These are phyloP conservation scores for Nemania sp. DNA, from an alignment of 2,329 filamentous ascomycete genomes.

Conservation along the genomic window DNA sequence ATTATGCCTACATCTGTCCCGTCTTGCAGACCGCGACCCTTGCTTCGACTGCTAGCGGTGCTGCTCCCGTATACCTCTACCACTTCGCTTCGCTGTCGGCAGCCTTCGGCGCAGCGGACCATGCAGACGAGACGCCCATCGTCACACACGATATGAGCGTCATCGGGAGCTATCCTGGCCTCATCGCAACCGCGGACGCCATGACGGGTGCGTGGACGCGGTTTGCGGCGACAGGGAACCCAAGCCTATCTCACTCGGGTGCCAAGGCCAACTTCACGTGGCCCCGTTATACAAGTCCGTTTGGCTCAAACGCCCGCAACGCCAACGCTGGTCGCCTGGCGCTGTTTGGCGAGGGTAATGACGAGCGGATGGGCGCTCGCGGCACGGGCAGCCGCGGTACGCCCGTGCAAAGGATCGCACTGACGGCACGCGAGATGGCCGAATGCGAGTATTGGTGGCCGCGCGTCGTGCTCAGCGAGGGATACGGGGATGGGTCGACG, in stretches of 20 bases:
- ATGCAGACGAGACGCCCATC: constrained; percentile 51
- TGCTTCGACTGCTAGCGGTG: constrained; percentile 38
- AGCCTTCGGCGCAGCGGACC: constrained; percentile 48
- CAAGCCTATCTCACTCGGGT: constrained; percentile 27
- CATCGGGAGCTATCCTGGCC: constrained; percentile 44
- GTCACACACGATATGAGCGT: constrained; percentile 49
- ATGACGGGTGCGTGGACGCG: constrained; percentile 52
- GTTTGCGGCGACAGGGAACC: constrained; percentile 42
- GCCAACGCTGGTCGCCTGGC: constrained; percentile 45
- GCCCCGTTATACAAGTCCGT: constrained; percentile 51
- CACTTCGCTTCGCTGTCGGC: constrained; percentile 58
- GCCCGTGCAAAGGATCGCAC: constrained; percentile 48
- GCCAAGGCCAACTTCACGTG: constrained; percentile 39
- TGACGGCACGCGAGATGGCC: constrained; percentile 50
- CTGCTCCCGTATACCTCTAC: constrained; percentile 56
- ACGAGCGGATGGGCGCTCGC: constrained; percentile 50
- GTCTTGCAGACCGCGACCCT: constrained; percentile 63
- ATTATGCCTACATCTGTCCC: constrained; percentile 68
- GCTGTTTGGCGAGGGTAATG: constrained; percentile 64
- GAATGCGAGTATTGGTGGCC: constrained; percentile 67
- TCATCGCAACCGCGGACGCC: constrained; percentile 44
- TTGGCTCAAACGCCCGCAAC: constrained; percentile 27
- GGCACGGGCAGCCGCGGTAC: constrained; percentile 46
- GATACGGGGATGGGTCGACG: constrained; percentile 42
- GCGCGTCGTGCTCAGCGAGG: constrained; percentile 53